phyloP scores from a whole-genome alignment of 352 stramenopile species.

The Globisporangium apiculatum region DNA sequence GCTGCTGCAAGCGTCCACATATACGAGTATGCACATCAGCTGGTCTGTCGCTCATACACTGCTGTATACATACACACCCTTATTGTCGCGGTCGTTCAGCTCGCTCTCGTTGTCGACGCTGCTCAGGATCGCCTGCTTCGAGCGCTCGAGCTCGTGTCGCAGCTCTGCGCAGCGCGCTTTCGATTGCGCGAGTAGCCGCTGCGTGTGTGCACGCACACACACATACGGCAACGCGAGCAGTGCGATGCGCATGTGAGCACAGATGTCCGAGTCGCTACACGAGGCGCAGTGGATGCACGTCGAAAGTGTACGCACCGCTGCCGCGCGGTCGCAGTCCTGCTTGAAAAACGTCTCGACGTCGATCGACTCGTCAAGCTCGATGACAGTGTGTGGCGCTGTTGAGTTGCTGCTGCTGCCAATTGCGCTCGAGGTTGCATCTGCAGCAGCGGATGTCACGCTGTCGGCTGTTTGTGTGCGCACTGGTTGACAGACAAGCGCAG shows the following conservation, averaged over 20 bases:
- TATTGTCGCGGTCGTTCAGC: constrained; percentile 15
- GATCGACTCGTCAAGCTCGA: constrained; percentile 16
- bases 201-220: background rate
- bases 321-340: constrained; percentile 13
- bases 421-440: background rate
- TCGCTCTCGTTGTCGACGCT: constrained; percentile 57
- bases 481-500: background rate
- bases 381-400: constrained; percentile 1
- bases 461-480: background rate
- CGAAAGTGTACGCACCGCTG: constrained; percentile 6
- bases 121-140: constrained; percentile 48
- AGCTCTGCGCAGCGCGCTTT: constrained; percentile 39
- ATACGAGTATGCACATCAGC: background rate
- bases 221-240: background rate
- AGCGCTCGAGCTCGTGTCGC: constrained; percentile 36
- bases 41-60: background rate
- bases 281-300: background rate
- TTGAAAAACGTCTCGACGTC: constrained; percentile 17
- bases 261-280: no score
- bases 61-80: background rate
- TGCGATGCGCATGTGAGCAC: background rate
- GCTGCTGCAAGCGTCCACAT: constrained; percentile 4
- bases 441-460: background rate
- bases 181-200: constrained; percentile 60
- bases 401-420: background rate